These are phyloP conservation scores for Ilex paraguariensis DNA, from an alignment of 305 asterid genomes.

Conservation along the genomic window DNA sequence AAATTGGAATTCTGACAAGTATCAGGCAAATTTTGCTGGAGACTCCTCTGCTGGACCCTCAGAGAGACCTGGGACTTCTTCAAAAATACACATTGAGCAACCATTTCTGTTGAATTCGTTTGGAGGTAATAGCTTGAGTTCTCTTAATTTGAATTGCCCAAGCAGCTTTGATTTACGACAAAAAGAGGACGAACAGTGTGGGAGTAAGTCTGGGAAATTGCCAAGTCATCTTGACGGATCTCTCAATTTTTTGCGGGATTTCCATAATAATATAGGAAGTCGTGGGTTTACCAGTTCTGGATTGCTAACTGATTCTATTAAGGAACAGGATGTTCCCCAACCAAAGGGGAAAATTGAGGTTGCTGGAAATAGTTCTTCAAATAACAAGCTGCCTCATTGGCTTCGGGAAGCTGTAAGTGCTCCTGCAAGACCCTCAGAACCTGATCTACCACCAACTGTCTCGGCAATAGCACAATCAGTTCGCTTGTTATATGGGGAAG, in stretches of 20 bases:
- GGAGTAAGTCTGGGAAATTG: constrained; percentile 35
- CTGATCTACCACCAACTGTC: constrained; percentile 60
- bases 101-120: constrained; percentile 61
- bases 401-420: constrained; percentile 81
- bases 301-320: constrained; percentile 21
- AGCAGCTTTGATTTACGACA: constrained; percentile 23
- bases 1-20: constrained; percentile 41
- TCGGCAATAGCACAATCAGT: constrained; percentile 84
- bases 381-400: constrained; percentile 84
- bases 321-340: constrained; percentile 26
- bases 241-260: constrained; percentile 17
- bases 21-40: constrained; percentile 41
- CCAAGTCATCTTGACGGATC: constrained; percentile 32
- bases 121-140: constrained; percentile 41
- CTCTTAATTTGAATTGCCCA: constrained; percentile 34
- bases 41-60: constrained; percentile 42
- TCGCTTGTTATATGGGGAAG: constrained; percentile 70
- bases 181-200: constrained; percentile 44
- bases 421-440: constrained; percentile 38
- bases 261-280: constrained; percentile 27
- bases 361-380: constrained; percentile 23
- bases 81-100: constrained; percentile 34
- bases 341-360: constrained; percentile 47
- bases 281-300: constrained; percentile 30
- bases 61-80: constrained; percentile 38